phyloP scores from a whole-genome alignment of 371 early-diverging fungal genomes.

The Lichtheimia ornata region DNA sequence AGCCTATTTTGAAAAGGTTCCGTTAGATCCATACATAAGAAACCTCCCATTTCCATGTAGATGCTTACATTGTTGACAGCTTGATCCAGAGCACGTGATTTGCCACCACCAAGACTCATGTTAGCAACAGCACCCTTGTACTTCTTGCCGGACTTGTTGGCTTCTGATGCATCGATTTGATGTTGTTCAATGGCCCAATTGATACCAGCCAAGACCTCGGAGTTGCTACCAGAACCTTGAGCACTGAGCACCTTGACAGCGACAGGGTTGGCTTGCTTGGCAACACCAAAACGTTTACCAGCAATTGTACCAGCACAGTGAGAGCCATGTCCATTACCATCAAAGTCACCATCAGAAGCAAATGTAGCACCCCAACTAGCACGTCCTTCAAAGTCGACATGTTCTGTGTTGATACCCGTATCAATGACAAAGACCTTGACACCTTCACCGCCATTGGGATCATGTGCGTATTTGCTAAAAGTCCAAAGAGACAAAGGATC shows the following conservation, averaged over 20 bases:
- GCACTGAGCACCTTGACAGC: constrained; percentile 92
- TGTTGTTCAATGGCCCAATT: constrained; percentile 64
- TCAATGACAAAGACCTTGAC: constrained; percentile 87
- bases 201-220: constrained; percentile 77
- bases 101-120: constrained; percentile 95
- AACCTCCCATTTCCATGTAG: too few species aligned
- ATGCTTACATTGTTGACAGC: constrained; percentile 34
- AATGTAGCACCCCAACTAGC: constrained; percentile 79
- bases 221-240: constrained; percentile 82
- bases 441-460: constrained; percentile 75
- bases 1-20: constrained; percentile 37
- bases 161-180: constrained; percentile 28
- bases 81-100: constrained; percentile 79
- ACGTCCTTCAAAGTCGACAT: constrained; percentile 85
- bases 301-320: constrained; percentile 96
- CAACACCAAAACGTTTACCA: constrained; percentile 87
- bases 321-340: constrained; percentile 86
- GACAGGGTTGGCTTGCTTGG: constrained; percentile 87
- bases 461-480: constrained; percentile 77
- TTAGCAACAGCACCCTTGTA: constrained; percentile 62
- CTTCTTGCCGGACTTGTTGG: constrained; percentile 25
- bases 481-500: constrained; percentile 61
- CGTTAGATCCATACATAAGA: too few species aligned
- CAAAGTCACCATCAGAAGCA: constrained; percentile 67
- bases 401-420: constrained; percentile 80